A percentile compares a stretch with the other conserved stretches of the same genome.
Evolutionary conservation across 345 rosid genomes (phyloP).

Genomic region (Toxicodendron radicans): DNA sequence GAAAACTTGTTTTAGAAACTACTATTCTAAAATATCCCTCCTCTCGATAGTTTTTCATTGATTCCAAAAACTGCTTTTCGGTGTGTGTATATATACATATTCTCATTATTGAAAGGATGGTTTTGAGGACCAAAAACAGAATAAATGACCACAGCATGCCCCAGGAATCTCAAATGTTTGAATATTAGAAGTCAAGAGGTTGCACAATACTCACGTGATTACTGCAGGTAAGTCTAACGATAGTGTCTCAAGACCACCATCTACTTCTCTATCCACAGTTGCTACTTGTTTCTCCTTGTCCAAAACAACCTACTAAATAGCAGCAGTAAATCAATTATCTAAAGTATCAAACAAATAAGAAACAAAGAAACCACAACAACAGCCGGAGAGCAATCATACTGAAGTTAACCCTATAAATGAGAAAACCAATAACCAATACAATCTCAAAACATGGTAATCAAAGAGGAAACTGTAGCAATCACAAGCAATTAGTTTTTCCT

Average conservation of each 20-base stretch:
- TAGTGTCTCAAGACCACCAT: slow-evolving; percentile 88
- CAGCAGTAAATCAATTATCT: slow-evolving; percentile 18
- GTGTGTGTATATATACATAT: background rate
- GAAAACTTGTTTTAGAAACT: too few relatives aligned
- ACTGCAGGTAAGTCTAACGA: slow-evolving; percentile 81
- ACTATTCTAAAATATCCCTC: too few relatives aligned
- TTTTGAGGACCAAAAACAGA: background rate
- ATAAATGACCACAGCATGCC: background rate
- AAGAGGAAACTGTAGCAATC: background rate
- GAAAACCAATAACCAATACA: background rate
- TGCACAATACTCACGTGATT: slow-evolving; percentile 53
- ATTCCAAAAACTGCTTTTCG: background rate
- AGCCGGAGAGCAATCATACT: background rate
- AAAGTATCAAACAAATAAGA: background rate
- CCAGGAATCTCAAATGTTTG: background rate
- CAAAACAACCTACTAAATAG: slow-evolving; percentile 69
- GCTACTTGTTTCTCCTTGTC: slow-evolving; percentile 70
- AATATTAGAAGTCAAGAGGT: slow-evolving; percentile 6
- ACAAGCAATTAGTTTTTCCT: background rate
- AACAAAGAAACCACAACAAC: background rate
- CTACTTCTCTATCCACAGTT: slow-evolving; percentile 91
- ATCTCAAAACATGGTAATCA: background rate
- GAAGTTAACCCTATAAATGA: background rate
- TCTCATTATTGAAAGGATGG: background rate
- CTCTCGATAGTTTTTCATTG: too few relatives aligned